These are phyloP conservation scores for Begonia loranthoides DNA, from an alignment of 306 rosid species.

Conservation along the genomic window DNA sequence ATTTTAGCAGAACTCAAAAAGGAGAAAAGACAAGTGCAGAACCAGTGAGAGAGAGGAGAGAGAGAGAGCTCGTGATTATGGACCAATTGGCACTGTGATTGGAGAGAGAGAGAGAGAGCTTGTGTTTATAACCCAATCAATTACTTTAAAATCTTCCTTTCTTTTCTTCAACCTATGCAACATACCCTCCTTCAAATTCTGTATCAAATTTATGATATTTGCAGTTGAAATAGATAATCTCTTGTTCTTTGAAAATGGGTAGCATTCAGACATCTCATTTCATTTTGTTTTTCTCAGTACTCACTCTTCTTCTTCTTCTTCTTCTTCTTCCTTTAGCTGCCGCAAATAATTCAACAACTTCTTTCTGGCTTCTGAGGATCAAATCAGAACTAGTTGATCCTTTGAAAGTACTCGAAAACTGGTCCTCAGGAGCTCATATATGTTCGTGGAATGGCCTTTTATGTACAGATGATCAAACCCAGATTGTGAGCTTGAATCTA, in stretches of 20 bases:
- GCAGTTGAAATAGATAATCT: constrained; percentile 18
- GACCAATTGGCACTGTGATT: too few relatives aligned
- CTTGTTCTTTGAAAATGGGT: constrained; percentile 22
- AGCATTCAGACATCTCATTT: constrained; percentile 25
- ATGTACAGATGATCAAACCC: constrained; percentile 40
- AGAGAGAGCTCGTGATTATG: too few relatives aligned
- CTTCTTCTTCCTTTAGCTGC: constrained; percentile 20
- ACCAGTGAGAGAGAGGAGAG: too few relatives aligned
- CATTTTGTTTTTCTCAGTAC: constrained; percentile 26
- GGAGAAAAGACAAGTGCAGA: too few relatives aligned
- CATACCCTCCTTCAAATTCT: too few relatives aligned
- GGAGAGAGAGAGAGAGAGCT: too few relatives aligned
- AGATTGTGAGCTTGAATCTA: constrained; percentile 45
- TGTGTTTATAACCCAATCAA: too few relatives aligned
- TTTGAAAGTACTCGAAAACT: constrained; percentile 37
- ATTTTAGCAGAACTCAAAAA: too few relatives aligned
- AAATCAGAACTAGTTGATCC: constrained; percentile 63
- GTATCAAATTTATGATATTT: constrained; percentile 19
- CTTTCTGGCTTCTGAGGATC: constrained; percentile 52
- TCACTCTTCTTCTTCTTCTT: constrained; percentile 19
- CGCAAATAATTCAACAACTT: constrained; percentile 29
- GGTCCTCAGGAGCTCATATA: constrained; percentile 44
- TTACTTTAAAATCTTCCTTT: too few relatives aligned
- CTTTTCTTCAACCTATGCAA: too few relatives aligned
- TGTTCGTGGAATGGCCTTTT: constrained; percentile 70